Percentiles rank a stretch among this genome's conserved stretches.
Conservation (phyloP, 768 basidiomycete genomes). For the Mycena polygramma region DNA sequence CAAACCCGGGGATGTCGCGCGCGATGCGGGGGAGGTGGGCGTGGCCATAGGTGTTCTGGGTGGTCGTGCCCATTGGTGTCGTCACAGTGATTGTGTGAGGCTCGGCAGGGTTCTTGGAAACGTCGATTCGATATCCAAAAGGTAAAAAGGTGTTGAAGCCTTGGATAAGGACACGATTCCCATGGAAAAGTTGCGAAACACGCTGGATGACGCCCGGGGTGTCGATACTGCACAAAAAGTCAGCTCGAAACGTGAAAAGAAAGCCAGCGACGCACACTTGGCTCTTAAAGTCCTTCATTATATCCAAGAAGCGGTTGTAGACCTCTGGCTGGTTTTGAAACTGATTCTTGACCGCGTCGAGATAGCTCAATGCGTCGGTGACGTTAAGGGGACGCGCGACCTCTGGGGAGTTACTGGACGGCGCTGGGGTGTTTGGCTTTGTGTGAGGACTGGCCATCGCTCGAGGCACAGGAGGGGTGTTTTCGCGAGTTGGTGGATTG, state of each 20-base stretch:
- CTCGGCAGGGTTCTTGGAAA: conserved; percentile 77
- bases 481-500: conserved; percentile 30
- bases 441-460: conserved; percentile 22
- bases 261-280: conserved; percentile 73
- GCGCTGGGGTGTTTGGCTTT: conserved; percentile 38
- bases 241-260: conserved; percentile 25
- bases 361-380: conserved; percentile 92
- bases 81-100: conserved; percentile 85
- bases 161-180: conserved; percentile 90
- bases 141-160: conserved; percentile 99
- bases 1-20: conserved; percentile 48
- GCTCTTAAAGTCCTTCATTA: conserved; percentile 99
- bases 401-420: conserved; percentile 50
- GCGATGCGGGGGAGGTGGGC: conserved; percentile 42
- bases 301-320: conserved; percentile 94
- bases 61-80: conserved; percentile 80
- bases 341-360: conserved; percentile 94
- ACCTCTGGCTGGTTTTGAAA: conserved; percentile 93
- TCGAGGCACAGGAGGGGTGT: conserved; percentile 21
- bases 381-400: conserved; percentile 84
- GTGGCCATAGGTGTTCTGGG: conserved; percentile 59
- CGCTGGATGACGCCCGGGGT: conserved; percentile 97
- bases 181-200: conserved; percentile 92
- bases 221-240: conserved; percentile 78
- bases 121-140: conserved; percentile 93